Base-by-base conservation (phyloP, 768 basidiomycete genomes). In the Lentinula boryana region DNA sequence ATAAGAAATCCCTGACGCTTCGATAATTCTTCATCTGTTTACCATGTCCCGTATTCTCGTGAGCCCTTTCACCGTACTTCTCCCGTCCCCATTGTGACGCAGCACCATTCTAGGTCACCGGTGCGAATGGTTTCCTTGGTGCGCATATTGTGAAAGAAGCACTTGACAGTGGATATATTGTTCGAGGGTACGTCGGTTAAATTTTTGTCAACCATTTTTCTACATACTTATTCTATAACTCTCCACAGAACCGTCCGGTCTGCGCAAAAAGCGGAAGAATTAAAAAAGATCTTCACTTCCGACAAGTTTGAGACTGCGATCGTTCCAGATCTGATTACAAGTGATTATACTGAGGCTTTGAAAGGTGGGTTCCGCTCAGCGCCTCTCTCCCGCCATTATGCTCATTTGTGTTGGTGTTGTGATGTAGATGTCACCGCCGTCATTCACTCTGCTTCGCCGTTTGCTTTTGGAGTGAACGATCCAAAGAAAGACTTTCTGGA, bases 291-390 rank as follows among this genome's bases (percentile, higher is more conserved):
- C 33, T 64, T 53, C 38, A 31, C 49, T 53, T 54, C 54, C 16
- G 46, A 56, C 27, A 50, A 52, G 21, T 64, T 64, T 48, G 63
- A 64, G 15, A 52, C 63, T 43, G 56, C 18, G 7, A 21, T 61
- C 50, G 60, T 64, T 13, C 55, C 60, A 23, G 63, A 64, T 53
- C 44, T 62, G 12, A 56, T 56, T 23, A 9, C 23, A 12, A 57
- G 52, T 12, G 62, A 59, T 33, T 79, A 78, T 63, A 75, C 79
- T 60, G 74, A 78, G 40, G 77, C 75, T 12, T 72, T 79, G 61
- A 74, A 78, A 68, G 77, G 74, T 10, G 75, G 18, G 70, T 21
- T 23, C 21, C 6, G 16, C 0, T 9, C 9, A 7, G 40, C 21
- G 16, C 16, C 5, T 32, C 16, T n/a, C n/a, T 33, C 2, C 31